A percentile compares a stretch with the other conserved stretches of the same genome.
phyloP scores from a whole-genome alignment of 306 rosid species.

The Phaseolus lunatus region DNA sequence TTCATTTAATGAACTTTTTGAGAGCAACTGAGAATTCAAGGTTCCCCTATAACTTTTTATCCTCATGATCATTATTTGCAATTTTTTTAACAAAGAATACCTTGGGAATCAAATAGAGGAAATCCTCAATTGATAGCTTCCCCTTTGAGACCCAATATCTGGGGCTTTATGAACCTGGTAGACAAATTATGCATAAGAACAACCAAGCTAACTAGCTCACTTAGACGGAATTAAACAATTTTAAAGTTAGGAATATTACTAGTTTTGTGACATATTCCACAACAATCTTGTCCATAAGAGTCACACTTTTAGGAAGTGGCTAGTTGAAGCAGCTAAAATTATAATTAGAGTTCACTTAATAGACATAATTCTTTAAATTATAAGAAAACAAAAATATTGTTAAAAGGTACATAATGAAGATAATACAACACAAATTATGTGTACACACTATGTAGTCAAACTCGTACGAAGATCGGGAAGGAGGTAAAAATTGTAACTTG shows the following conservation, averaged over 20 bases:
- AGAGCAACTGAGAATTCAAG: constrained; percentile 16
- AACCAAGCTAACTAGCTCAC: constrained; percentile 46
- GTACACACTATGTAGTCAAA: too few species aligned
- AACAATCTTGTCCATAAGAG: constrained; percentile 92
- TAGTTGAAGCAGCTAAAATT: constrained; percentile 42
- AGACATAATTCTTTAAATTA: constrained; percentile 4
- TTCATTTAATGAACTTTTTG: constrained; percentile 8
- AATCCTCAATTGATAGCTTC: constrained; percentile 87
- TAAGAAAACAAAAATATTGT: not conserved
- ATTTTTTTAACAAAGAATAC: constrained; percentile 48
- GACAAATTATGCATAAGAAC: not conserved
- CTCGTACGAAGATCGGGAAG: too few species aligned
- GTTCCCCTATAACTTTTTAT: not conserved
- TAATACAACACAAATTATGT: not conserved
- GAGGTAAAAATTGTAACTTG: too few species aligned
- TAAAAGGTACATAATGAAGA: constrained; percentile 2
- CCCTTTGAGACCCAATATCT: constrained; percentile 89
- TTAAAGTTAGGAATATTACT: constrained; percentile 51
- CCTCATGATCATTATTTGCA: constrained; percentile 8
- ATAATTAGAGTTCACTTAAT: not conserved
- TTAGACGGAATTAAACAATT: not conserved
- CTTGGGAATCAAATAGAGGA: constrained; percentile 89
- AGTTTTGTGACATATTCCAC: constrained; percentile 88
- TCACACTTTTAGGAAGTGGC: constrained; percentile 92
- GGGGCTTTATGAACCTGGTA: constrained; percentile 85